These are phyloP conservation scores for Botrytis hyacinthi DNA, from an alignment of 2,329 filamentous ascomycete genomes.

Conservation along the genomic window DNA sequence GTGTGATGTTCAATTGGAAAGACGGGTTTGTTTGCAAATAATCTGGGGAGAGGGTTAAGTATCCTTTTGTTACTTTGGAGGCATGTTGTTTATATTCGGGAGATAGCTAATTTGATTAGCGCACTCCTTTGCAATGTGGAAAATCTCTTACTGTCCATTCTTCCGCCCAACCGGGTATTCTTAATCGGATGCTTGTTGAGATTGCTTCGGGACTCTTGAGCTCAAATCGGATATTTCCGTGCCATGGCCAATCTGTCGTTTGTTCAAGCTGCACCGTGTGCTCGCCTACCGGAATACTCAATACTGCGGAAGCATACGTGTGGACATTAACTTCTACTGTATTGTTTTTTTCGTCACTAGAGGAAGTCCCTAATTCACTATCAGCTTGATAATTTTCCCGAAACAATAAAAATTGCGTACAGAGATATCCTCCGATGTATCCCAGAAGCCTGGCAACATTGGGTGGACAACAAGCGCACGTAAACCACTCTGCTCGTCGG, in stretches of 20 bases:
- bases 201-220: conserved; percentile 40
- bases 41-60: conserved; percentile 46
- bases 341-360: conserved; percentile 32
- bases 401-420: conserved; percentile 42
- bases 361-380: background rate
- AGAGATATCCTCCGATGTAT: conserved; percentile 56
- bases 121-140: background rate
- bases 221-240: conserved; percentile 50
- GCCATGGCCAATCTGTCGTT: conserved; percentile 56
- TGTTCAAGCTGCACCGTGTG: conserved; percentile 46
- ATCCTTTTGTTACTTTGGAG: conserved; percentile 43
- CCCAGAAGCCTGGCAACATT: conserved; percentile 57
- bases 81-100: conserved; percentile 19
- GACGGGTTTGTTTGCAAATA: conserved; percentile 43
- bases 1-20: conserved; percentile 48
- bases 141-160: conserved; percentile 34
- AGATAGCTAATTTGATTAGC: conserved; percentile 31
- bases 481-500: conserved; percentile 56
- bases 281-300: conserved; percentile 42
- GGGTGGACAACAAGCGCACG: conserved; percentile 59
- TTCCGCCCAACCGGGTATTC: conserved; percentile 55
- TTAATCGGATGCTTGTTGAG: conserved; percentile 46
- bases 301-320: conserved; percentile 51
- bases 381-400: background rate
- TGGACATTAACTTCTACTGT: conserved; percentile 51